Base-by-base conservation (phyloP, 192 early-diverging fungal species). In the Lunasporangiospora selenospora region DNA sequence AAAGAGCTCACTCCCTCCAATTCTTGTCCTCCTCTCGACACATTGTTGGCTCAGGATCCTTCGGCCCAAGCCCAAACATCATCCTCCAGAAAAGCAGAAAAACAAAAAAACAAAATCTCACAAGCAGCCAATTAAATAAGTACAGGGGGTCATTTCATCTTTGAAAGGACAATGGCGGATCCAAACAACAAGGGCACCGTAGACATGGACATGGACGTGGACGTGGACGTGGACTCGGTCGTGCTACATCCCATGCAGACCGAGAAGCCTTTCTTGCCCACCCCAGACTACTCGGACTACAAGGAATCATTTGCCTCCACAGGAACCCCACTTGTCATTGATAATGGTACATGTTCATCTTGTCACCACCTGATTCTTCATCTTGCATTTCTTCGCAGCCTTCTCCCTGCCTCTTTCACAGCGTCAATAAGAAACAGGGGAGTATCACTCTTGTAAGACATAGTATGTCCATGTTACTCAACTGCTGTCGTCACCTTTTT, bases 261-360 rank as follows among this genome's bases (percentile, higher is more conserved):
- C 6, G 69, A 73, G 42, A 73, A 63, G 18, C 54, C 47, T 29
- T 79, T 48, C 34, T 54, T 50, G 10, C 66, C 78, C 11, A 79
- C 62, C 4, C 51, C 45, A 30, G 62, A 67, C 40, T 70, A 64
- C 27, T 42, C 57, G 0, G 78, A 79, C 48, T 79, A 79, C 46
- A 63, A 64, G 23, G 54, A 48, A 32, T 52, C 47, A 18, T 75
- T 75, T 43, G 40, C 58, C 4, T 36, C 50, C n/a, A 53, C 65
- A 26, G 62, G 70, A 40, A 66, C 54, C 2, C 53, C 78, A 1
- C 43, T 79, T 34, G 73, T 79, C 15, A 76, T 79, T 44, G 78
- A 79, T 53, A 76, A 76, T 53, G 78, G 78, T 79, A 66, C 24
- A 45, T 24, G 12, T 21, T 53, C 13, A 19, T 19, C 10, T 19